Conservation (phyloP, 148 eudicot genomes). For the Suaeda aralocaspica region DNA sequence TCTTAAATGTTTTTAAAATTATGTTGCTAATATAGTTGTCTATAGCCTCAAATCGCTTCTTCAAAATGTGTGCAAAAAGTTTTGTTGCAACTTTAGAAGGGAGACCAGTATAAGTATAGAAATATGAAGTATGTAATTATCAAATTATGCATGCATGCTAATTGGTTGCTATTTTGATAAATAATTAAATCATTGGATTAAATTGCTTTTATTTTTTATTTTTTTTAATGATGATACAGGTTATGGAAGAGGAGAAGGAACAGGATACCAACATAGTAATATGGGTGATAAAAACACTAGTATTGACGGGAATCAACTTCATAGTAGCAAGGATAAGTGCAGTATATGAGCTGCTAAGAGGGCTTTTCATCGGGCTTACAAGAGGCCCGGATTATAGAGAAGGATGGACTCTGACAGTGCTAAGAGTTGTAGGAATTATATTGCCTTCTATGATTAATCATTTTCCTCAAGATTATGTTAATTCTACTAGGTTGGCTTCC, state of each 20-base stretch:
- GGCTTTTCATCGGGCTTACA: conserved; percentile 35
- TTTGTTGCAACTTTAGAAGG: too few relatives aligned
- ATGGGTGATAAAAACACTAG: conserved; percentile 9
- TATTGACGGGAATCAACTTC: background rate
- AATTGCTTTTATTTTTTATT: too few relatives aligned
- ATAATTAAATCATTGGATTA: too few relatives aligned
- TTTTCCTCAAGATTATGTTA: conserved; percentile 51
- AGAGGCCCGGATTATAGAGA: conserved; percentile 52
- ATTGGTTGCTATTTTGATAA: too few relatives aligned
- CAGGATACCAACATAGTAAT: conserved; percentile 14
- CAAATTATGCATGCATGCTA: too few relatives aligned
- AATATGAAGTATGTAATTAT: too few relatives aligned
- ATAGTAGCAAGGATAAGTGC: too few relatives aligned
- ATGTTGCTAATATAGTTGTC: too few relatives aligned
- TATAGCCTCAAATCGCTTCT: too few relatives aligned
- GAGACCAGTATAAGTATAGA: too few relatives aligned
- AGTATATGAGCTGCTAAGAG: conserved; percentile 52
- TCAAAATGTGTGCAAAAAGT: too few relatives aligned
- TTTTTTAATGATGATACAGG: background rate
- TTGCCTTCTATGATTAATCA: conserved; percentile 47
- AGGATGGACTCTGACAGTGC: conserved; percentile 26
- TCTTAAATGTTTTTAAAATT: too few relatives aligned
- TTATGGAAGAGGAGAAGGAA: conserved; percentile 23
- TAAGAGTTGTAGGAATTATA: conserved; percentile 36
- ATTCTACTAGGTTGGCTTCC: conserved; percentile 24